Conservation (phyloP, 1,284 basidiomycete species). For the Sanghuangporus weigelae region DNA sequence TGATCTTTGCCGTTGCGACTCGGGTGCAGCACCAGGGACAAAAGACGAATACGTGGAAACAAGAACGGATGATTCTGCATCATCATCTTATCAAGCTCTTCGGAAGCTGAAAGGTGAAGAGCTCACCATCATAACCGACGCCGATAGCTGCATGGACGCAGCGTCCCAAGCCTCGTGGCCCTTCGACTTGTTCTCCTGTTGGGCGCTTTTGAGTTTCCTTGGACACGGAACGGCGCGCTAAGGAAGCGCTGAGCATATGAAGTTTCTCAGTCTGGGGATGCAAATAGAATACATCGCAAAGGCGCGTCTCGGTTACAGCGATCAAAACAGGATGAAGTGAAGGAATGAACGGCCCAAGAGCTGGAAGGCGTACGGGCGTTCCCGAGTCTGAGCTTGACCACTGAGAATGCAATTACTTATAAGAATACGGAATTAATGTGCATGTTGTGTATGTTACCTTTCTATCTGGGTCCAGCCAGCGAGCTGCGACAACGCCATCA, state of each 20-base stretch:
- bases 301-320: constrained; percentile 30
- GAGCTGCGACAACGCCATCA: constrained; percentile 52
- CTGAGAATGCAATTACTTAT: constrained; percentile 21
- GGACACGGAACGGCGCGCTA: constrained; percentile 9
- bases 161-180: constrained; percentile 38
- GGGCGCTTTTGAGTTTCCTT: constrained; percentile 10
- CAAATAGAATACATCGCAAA: constrained; percentile 24
- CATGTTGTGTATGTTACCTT: constrained; percentile 38
- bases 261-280: constrained; percentile 20
- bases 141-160: constrained; percentile 62
- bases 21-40: constrained; percentile 30
- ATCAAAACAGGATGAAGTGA: constrained; percentile 25
- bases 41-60: constrained; percentile 58
- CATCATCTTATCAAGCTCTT: constrained; percentile 5
- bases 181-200: constrained; percentile 28
- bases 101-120: not conserved
- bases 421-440: not conserved
- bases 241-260: constrained; percentile 20
- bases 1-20: constrained; percentile 30
- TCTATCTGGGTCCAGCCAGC: constrained; percentile 56
- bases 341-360: constrained; percentile 26
- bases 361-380: constrained; percentile 27
- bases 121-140: constrained; percentile 55
- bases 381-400: constrained; percentile 29
- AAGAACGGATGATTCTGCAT: constrained; percentile 53